phyloP scores from a whole-genome alignment of 2,329 filamentous ascomycete species.

The Leptosphaerulina australis region DNA sequence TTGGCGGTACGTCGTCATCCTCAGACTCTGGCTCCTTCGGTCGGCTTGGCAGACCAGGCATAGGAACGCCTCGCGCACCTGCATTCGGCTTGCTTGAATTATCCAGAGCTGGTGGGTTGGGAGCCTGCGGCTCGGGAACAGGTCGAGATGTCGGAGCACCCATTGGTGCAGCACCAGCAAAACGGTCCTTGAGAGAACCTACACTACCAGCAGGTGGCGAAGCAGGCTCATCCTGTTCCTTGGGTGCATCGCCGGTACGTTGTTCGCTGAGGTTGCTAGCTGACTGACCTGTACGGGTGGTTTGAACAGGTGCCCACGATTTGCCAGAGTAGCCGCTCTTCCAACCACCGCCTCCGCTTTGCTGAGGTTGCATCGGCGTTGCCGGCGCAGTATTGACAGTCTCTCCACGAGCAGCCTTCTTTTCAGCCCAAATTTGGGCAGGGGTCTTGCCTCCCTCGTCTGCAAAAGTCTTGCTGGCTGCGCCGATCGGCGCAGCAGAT shows the following conservation, averaged over 20 bases:
- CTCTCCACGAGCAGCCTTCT: conserved; percentile 81
- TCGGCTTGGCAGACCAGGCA: conserved; percentile 75
- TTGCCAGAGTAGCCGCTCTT: conserved; percentile 91
- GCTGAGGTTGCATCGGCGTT: conserved; percentile 60
- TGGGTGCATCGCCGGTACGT: conserved; percentile 63
- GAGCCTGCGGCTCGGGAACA: conserved; percentile 50
- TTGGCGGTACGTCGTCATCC: conserved; percentile 58
- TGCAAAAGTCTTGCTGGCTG: conserved; percentile 90
- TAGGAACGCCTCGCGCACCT: conserved; percentile 68
- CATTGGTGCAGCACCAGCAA: conserved; percentile 73
- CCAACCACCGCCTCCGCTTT: conserved; percentile 78
- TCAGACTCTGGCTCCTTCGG: conserved; percentile 54
- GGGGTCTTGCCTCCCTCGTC: conserved; percentile 95
- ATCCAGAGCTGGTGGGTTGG: conserved; percentile 68
- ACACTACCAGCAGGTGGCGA: conserved; percentile 67
- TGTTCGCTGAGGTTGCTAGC: conserved; percentile 61
- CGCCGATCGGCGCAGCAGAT: conserved; percentile 70
- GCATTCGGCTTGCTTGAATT: conserved; percentile 71
- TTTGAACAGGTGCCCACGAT: conserved; percentile 84
- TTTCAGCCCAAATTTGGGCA: conserved; percentile 96
- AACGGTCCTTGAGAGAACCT: conserved; percentile 78
- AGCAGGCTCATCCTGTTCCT: conserved; percentile 56
- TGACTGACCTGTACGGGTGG: conserved; percentile 71
- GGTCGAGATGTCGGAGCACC: conserved; percentile 54
- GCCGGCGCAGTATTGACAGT: conserved; percentile 54